Evolutionary conservation across 148 eudicot genomes (phyloP), one percentile per base, ranked within the genome.

Genomic region (Selenicereus undatus): DNA sequence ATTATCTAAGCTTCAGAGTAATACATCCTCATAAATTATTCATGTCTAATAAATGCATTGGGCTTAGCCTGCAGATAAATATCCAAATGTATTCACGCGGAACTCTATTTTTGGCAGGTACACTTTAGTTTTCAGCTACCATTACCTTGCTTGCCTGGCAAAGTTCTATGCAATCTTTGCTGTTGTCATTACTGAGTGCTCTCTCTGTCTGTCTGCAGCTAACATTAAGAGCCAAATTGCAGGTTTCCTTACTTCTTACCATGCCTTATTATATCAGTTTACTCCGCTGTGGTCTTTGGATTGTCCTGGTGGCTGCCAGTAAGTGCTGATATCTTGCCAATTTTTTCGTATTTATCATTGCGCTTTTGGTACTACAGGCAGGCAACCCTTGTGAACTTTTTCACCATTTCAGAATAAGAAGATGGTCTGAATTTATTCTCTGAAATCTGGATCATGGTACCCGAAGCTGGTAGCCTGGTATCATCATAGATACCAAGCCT

Each of bases 181-280:
- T 72, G 4, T 72, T 21, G 5, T 39, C 14, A 36, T 26, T 56
- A 11, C 7, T 17, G 62, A 18, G 22, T 5, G 7, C 4, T 30
- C n/a, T 76, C 16, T 11, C 20, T 48, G 3, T 45, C n/a, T n/a
- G 18, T 76, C 73, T 56, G 62, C 16, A 17, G 62, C 62, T 56
- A 0, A 56, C 22, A 20, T 56, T 56, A 16, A 17, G 22, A 56
- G 2, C 22, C 62, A 81, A 66, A 56, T 52, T 90, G 90, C 92
- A 93, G 97, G 84, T 95, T 93, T 84, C 97, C 99, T 11, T 95
- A 93, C 85, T 86, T 91, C 74, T 81, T 95, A 82, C 99, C 97
- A 32, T 95, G 99, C 91, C 89, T 93, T 39, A 60, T 78, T 32
- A 91, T 86, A 64, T 93, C 99, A 78, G 2, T 87, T 74, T 86